Evolutionary conservation across 768 basidiomycete genomes (phyloP).

Genomic region (Lentinula sp.): DNA sequence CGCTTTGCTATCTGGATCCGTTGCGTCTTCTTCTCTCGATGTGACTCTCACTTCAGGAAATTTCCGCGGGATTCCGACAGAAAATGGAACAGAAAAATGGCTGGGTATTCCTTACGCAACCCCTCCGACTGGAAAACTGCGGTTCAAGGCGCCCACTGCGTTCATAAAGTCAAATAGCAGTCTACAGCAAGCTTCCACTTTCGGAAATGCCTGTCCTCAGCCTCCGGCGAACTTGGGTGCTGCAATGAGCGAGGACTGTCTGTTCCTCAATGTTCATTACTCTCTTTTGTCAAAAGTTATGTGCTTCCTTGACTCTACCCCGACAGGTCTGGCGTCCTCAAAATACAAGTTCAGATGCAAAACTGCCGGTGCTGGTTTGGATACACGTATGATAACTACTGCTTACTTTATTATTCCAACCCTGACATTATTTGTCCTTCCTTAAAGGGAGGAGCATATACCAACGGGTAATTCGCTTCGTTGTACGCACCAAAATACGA

Average conservation of each 20-base stretch:
- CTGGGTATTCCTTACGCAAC: constrained; percentile 57
- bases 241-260: constrained; percentile 44
- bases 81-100: constrained; percentile 48
- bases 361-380: constrained; percentile 32
- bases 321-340: constrained; percentile 30
- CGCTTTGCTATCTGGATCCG: background rate
- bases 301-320: background rate
- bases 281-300: background rate
- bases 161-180: constrained; percentile 23
- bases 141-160: constrained; percentile 51
- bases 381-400: constrained; percentile 21
- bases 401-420: background rate
- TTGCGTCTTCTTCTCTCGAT: constrained; percentile 19
- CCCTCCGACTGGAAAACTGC: constrained; percentile 47
- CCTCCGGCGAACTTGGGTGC: constrained; percentile 33
- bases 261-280: constrained; percentile 43
- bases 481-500: constrained; percentile 1
- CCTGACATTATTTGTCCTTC: background rate
- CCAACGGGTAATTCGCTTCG: constrained; percentile 24
- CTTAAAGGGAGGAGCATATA: constrained; percentile 44
- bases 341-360: constrained; percentile 17
- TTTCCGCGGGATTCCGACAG: constrained; percentile 37
- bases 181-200: constrained; percentile 36
- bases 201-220: constrained; percentile 55
- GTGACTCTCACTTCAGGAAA: constrained; percentile 35